Evolutionary conservation across 2,329 filamentous ascomycete species (phyloP), one percentile per base, ranked within the genome.

Genomic region (Colletotrichum neosansevieriae): DNA sequence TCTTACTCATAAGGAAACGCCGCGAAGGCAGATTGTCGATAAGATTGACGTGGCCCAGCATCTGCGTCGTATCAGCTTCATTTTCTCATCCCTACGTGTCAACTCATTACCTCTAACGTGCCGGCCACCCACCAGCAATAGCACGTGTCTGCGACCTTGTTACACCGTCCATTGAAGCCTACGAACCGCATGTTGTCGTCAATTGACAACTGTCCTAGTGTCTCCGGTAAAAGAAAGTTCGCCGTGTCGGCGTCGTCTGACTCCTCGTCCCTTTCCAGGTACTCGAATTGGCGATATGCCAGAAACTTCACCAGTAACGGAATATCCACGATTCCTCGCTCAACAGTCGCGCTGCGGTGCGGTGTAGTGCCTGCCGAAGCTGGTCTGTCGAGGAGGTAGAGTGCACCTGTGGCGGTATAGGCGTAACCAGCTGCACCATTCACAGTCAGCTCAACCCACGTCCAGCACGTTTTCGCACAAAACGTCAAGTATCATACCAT

Each of bases 121-220:
- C 89, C 94, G 4, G 86, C 86, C 0, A 93, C 93, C 96, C 96
- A 99, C 84, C 95, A 99, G 21, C 89, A 91, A 79, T 99, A 99
- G 80, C 96, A 99, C 0, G 96, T 98, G 79, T 99, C 96, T 10
- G 93, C 92, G 54, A 91, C 86, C 79, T 99, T 99, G 82, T 97
- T 98, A 76, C 89, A 90, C 57, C 96, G 89, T 29, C 96, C 96
- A 75, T 97, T 97, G 80, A 97, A 94, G 10, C 94, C 96, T 1
- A 93, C 86, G 74, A 86, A 87, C 10, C 81, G 79, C 17, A 71
- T 59, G 29, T 70, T 65, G 19, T 78, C 75, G 11, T 77, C 74
- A 1, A 80, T 66, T 3, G 73, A 74, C 21, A 83, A 73, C 6
- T 75, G 74, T 0, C 78, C 78, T n/a, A 83, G 72, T 54, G 76